Percentiles rank a stretch among this genome's conserved stretches.
Conservation (phyloP, 2,329 filamentous ascomycete species). For the Fusarium temperatum region DNA sequence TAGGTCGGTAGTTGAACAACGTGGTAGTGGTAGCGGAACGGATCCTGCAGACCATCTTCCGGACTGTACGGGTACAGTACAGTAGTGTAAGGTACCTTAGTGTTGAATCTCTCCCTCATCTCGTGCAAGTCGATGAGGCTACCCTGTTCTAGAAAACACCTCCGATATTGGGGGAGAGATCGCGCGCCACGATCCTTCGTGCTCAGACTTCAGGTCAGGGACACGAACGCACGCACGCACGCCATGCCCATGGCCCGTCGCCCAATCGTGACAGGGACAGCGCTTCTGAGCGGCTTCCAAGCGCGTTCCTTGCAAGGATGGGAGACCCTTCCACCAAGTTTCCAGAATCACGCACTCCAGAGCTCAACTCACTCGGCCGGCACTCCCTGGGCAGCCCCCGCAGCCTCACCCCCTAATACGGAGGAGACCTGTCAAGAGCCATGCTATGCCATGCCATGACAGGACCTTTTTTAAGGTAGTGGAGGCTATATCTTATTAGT, state of each 20-base stretch:
- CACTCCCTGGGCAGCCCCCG: conserved; percentile 16
- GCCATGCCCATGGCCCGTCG: not conserved
- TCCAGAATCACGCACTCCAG: conserved; percentile 31
- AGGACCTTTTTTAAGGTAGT: conserved; percentile 7
- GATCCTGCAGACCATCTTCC: conserved; percentile 23
- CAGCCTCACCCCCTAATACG: conserved; percentile 8
- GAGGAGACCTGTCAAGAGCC: conserved; percentile 17
- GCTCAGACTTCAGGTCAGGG: not conserved
- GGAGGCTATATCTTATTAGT: conserved; percentile 8
- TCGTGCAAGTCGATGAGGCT: conserved; percentile 23
- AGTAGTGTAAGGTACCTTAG: not conserved
- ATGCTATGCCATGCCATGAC: not conserved
- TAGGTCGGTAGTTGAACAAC: conserved; percentile 36
- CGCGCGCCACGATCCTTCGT: conserved; percentile 35
- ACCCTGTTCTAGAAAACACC: conserved; percentile 39
- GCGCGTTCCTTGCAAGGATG: conserved; percentile 39
- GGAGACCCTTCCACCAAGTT: conserved; percentile 25
- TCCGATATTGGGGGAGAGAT: conserved; percentile 29
- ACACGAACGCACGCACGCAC: not conserved
- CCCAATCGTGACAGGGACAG: conserved; percentile 19
- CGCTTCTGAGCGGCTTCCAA: conserved; percentile 37
- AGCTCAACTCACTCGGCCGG: conserved; percentile 26
- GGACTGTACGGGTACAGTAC: conserved; percentile 5
- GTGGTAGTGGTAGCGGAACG: conserved; percentile 20
- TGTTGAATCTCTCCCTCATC: conserved; percentile 2